These are phyloP conservation scores for Penicillium griseofulvum DNA, from an alignment of 2,329 filamentous ascomycete genomes.

Conservation along the genomic window DNA sequence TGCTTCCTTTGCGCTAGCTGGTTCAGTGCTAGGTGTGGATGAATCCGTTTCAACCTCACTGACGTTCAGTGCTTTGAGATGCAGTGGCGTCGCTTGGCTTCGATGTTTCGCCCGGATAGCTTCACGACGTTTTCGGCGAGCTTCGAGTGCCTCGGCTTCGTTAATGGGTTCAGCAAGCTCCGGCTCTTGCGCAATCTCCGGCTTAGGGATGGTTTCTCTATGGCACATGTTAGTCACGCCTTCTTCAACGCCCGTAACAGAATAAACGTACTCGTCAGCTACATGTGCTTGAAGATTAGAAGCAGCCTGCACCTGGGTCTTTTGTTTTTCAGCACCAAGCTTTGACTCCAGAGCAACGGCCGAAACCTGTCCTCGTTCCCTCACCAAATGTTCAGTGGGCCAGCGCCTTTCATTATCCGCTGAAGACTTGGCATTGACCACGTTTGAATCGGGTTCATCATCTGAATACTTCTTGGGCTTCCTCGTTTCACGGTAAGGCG, in stretches of 20 bases:
- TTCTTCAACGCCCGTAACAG: background rate
- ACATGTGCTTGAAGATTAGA: conserved; percentile 32
- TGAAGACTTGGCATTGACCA: conserved; percentile 26
- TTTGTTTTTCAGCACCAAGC: conserved; percentile 66
- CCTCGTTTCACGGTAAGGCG: conserved; percentile 42
- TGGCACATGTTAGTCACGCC: conserved; percentile 12
- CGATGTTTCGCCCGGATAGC: conserved; percentile 81
- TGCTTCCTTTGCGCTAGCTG: conserved; percentile 36
- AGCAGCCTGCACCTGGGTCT: conserved; percentile 58
- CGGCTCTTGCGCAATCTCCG: conserved; percentile 26
- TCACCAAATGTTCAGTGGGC: conserved; percentile 60
- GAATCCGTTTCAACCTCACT: conserved; percentile 55
- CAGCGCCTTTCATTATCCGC: conserved; percentile 47
- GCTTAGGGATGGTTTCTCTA: conserved; percentile 18
- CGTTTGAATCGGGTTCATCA: conserved; percentile 33
- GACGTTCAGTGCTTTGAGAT: conserved; percentile 70
- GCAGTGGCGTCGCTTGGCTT: conserved; percentile 66
- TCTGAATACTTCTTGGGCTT: conserved; percentile 39
- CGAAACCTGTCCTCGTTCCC: conserved; percentile 61
- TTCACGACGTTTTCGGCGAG: conserved; percentile 78
- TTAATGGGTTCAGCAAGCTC: conserved; percentile 63
- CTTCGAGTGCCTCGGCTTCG: conserved; percentile 79
- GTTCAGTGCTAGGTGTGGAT: conserved; percentile 52
- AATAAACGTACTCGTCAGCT: conserved; percentile 45
- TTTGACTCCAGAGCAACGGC: conserved; percentile 56